Base-by-base conservation (phyloP, 2,329 filamentous ascomycete species). In the Botryotinia narcissicola region DNA sequence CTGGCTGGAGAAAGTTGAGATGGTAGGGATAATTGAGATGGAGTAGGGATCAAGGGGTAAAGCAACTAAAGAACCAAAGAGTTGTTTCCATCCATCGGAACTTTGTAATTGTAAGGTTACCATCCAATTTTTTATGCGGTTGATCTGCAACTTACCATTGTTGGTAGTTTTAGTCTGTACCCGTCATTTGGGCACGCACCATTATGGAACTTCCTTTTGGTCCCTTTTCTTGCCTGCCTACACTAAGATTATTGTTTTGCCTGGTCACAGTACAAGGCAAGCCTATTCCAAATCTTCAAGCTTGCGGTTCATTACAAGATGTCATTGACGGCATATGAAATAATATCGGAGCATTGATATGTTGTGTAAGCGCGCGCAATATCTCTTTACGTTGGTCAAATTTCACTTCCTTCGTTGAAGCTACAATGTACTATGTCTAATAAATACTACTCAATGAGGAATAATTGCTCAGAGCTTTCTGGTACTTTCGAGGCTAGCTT, bases 321-420 rank as follows among this genome's bases (percentile, higher is more conserved):
- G 32, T 32, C 32, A 20, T 35, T 20, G 46, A 22, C 25, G 48
- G 40, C 42, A 32, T 57, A 16, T 32, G 46, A 57, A 57, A 54
- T 54, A 8, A 42, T 18, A 42, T 54, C 48, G 35, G 48, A 42
- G 18, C 35, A 64, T 63, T 51, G 32, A 35, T 35, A 51, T 48
- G 35, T 61, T 46, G 71, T 61, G 71, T 69, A 72, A 72, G 71
- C 71, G 71, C 63, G 71, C 71, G 63, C 71, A 72, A 67, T 57
- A 37, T 32, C n/a, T 32, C 29, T 68, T 51, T 69, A 54, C 29
- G 20, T 42, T 29, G 51, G 46, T 40, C n/a, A 25, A 64, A 42
- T 46, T 7, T 29, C 25, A 29, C n/a, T 29, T 29, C 64, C 57
- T 37, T 25, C n/a, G 18, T 51, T n/a, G 22, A 40, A 61, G 48